Conservation (phyloP, 495 filamentous ascomycete species). For the Penicillium maclennaniae region DNA sequence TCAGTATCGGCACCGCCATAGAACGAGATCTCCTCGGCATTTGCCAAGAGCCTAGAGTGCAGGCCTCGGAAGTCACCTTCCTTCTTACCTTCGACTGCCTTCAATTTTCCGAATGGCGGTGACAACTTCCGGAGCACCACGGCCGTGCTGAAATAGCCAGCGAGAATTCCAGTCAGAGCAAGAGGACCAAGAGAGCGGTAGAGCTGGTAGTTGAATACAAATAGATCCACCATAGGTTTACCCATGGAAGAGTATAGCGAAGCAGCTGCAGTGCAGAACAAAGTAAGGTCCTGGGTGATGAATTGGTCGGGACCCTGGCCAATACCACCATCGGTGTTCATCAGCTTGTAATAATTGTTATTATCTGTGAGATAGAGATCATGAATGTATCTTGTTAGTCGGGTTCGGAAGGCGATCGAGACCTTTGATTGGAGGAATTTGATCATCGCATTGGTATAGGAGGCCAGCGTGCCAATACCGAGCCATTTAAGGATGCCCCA, state of each 20-base stretch:
- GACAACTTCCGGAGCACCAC: slow-evolving; percentile 81
- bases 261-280: slow-evolving; percentile 92
- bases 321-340: slow-evolving; percentile 89
- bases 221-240: slow-evolving; percentile 91
- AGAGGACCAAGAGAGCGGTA: slow-evolving; percentile 88
- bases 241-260: slow-evolving; percentile 92
- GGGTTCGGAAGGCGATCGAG: slow-evolving; percentile 95
- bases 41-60: slow-evolving; percentile 88
- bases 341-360: slow-evolving; percentile 92
- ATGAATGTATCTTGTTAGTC: slow-evolving; percentile 94
- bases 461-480: slow-evolving; percentile 68
- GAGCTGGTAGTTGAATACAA: slow-evolving; percentile 96
- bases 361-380: slow-evolving; percentile 94
- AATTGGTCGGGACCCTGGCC: slow-evolving; percentile 93
- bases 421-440: slow-evolving; percentile 98
- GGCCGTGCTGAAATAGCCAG: slow-evolving; percentile 90
- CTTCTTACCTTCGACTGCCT: slow-evolving; percentile 86
- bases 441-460: slow-evolving; percentile 95
- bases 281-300: slow-evolving; percentile 93
- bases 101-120: slow-evolving; percentile 93
- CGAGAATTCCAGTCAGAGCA: slow-evolving; percentile 77
- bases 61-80: slow-evolving; percentile 92
- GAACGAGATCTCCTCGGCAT: slow-evolving; percentile 98
- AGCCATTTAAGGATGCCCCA: slow-evolving; percentile 88
- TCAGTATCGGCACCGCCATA: slow-evolving; percentile 95